phyloP scores from a whole-genome alignment of 2,329 filamentous ascomycete genomes.

The Davidsoniella australis region DNA sequence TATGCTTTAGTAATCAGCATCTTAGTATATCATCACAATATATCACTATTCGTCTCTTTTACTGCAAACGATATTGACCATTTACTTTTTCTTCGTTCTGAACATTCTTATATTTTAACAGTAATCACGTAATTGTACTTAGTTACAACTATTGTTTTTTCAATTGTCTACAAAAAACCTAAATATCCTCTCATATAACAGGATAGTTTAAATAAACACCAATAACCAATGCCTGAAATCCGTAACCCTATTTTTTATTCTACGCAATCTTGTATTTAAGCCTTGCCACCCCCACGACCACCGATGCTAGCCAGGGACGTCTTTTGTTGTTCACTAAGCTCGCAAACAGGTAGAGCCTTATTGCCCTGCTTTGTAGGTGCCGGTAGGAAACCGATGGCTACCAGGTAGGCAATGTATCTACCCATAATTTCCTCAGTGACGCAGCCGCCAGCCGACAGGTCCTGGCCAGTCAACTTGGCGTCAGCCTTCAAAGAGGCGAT shows the following conservation, averaged over 20 bases:
- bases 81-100: too few relatives aligned
- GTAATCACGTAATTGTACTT: too few relatives aligned
- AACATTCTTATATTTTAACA: too few relatives aligned
- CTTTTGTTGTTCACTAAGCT: conserved; percentile 18
- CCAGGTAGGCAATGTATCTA: conserved; percentile 41
- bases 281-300: conserved; percentile 13
- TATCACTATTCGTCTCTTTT: too few relatives aligned
- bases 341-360: conserved; percentile 27
- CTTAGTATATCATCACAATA: too few relatives aligned
- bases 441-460: conserved; percentile 30
- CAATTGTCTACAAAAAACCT: not conserved
- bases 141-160: not conserved
- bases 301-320: conserved; percentile 11
- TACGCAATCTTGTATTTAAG: not conserved
- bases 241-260: too few relatives aligned
- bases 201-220: not conserved
- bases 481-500: conserved; percentile 39
- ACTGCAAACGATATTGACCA: too few relatives aligned
- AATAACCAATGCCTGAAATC: not conserved
- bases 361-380: conserved; percentile 20
- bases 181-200: not conserved
- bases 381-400: conserved; percentile 40
- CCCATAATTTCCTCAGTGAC: conserved; percentile 42
- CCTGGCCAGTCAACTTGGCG: conserved; percentile 29
- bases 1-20: too few relatives aligned